These are phyloP conservation scores for Naganishia sp. DNA, from an alignment of 1,284 basidiomycete genomes.

Conservation along the genomic window DNA sequence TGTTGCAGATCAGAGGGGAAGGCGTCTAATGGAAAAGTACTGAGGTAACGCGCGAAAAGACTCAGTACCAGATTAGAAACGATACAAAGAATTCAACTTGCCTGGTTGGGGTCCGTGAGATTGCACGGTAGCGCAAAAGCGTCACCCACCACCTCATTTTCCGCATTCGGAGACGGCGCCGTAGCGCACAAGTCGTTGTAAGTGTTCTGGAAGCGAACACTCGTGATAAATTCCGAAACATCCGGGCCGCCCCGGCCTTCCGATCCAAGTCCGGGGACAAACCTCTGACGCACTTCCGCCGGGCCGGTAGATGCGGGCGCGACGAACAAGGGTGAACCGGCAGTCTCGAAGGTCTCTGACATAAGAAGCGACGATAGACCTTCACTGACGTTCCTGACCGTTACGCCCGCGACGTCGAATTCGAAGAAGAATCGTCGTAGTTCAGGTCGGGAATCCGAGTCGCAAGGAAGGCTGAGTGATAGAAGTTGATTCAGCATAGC, in stretches of 20 bases:
- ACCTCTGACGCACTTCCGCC: background rate
- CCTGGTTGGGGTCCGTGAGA: too few relatives aligned
- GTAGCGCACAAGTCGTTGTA: background rate
- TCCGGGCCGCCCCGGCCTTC: too few relatives aligned
- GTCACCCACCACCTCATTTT: too few relatives aligned
- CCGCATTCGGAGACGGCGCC: background rate
- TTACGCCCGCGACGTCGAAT: background rate
- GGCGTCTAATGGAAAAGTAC: too few relatives aligned
- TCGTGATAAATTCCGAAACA: background rate
- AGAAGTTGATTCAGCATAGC: background rate
- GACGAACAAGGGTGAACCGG: background rate
- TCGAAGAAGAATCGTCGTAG: background rate
- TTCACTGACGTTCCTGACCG: background rate
- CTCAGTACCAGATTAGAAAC: too few relatives aligned
- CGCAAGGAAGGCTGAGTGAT: background rate
- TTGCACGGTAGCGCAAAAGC: too few relatives aligned
- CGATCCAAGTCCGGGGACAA: too few relatives aligned
- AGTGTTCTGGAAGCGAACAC: background rate
- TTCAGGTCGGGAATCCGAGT: background rate
- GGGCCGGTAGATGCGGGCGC: background rate
- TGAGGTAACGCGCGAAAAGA: too few relatives aligned
- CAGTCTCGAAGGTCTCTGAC: background rate
- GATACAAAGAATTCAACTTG: too few relatives aligned
- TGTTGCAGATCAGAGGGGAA: too few relatives aligned
- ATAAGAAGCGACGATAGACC: background rate